Base-by-base conservation (phyloP, 192 early-diverging fungal species). In the Coemansia aciculifera region DNA sequence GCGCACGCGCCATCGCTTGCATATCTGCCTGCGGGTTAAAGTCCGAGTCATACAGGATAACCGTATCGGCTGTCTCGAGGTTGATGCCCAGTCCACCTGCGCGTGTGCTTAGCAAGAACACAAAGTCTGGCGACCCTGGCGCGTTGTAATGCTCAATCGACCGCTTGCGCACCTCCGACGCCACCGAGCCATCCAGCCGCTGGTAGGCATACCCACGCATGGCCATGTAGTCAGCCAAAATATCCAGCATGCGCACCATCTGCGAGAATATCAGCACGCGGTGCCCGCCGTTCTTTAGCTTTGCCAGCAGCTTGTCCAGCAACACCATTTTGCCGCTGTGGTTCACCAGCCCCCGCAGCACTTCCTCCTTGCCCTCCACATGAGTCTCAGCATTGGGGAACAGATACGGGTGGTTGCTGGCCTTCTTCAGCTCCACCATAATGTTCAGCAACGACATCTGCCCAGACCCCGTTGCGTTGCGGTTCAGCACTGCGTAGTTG, bases 241-340 rank as follows among this genome's bases (percentile, higher is more conserved):
- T 97, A 70, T 99, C 95, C 66, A 99, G 84, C 92, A 99, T 91
- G 63, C 89, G 88, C 67, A 98, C 96, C 91, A 98, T 92, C 73
- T 99, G 98, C 17, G 95, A 98, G 73, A 98, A 99, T 54, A 99
- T 98, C 60, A 99, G 82, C 6, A 98, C 96, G 37, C 98, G 92
- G 81, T 98, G 95, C 4, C 96, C 97, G 29, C 90, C 93, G 60
- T 86, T 87, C 73, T 94, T 92, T 15, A 98, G 85, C 39, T 95
- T 87, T 9, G 92, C 89, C 69, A 99, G 78, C 51, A 99, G 82
- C 81, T 98, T 98, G 74, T 99, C 98, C 23, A 99, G 78, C 10
- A 99, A 75, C 5, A 96, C 89, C 97, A 99, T 98, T 75, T 99
- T 99, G 48, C 98, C 98, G 67, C 95, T 95, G 80, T 93, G 95